Evolutionary conservation across 768 basidiomycete genomes (phyloP), one percentile per base, ranked within the genome.

Genomic region (Leccinum subgranulosum): DNA sequence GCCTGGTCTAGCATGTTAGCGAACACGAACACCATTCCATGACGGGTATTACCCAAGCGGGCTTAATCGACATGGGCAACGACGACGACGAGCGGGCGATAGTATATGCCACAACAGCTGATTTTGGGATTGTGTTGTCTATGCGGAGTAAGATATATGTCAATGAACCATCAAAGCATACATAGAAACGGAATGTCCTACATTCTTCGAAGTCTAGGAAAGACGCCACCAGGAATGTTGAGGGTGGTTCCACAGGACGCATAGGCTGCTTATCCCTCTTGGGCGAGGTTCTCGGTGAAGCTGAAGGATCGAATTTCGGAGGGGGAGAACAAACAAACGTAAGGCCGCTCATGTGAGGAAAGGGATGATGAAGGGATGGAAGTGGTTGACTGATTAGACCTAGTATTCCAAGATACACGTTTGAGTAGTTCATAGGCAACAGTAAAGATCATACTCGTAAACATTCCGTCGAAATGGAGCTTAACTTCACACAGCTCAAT

Each of bases 201-300:
- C 88, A 86, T 58, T 85, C 79, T 49, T 78, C 79, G 49, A 85
- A 84, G 57, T 88, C 80, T n/a, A 86, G 69, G 58, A 78, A 83
- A 51, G 76, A 80, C 21, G 79, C 76, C 10, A 79, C 75, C 6
- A 90, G 68, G 61, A 80, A 82, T 10, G 83, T 69, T 41, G 73
- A 23, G 63, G 72, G 23, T 50, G 72, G 55, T 68, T 75, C 73
- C 2, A 57, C 45, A 4, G 54, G 56, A 60, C 69, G 55, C 23
- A 55, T 33, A 46, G 58, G 55, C 31, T 68, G 63, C 43, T 63
- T 65, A 55, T 73, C 72, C n/a, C 66, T 63, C 58, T 56, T 64
- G 21, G 72, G 59, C 43, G 66, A 69, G n/a, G 57, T 64, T 62
- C 51, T 69, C 60, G 52, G 68, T 17, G 60, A 69, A 49, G 60